Conservation (phyloP, 2,329 filamentous ascomycete species). For the Fusarium bactridioides region DNA sequence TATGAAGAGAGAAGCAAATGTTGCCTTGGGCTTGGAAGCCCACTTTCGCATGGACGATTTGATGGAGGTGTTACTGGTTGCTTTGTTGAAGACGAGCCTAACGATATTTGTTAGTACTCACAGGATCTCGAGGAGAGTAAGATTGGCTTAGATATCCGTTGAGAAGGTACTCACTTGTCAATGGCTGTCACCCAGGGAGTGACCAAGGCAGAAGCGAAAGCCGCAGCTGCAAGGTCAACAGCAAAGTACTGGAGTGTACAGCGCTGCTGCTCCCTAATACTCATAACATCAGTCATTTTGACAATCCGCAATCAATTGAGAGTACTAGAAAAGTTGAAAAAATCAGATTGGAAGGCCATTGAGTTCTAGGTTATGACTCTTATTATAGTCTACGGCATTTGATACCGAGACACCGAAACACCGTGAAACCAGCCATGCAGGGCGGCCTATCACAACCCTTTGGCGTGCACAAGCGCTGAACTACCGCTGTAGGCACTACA, state of each 20-base stretch:
- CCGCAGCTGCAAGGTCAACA: constrained; percentile 33
- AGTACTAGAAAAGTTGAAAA: not conserved
- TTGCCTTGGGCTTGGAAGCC: constrained; percentile 32
- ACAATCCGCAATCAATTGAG: not conserved
- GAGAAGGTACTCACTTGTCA: constrained; percentile 30
- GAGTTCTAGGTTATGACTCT: constrained; percentile 4
- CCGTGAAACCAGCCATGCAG: constrained; percentile 3
- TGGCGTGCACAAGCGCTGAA: not conserved
- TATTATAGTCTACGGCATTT: not conserved
- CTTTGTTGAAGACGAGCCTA: constrained; percentile 38
- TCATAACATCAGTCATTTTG: constrained; percentile 39
- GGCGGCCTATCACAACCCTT: not conserved
- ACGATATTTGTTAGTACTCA: not conserved
- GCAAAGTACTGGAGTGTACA: constrained; percentile 39
- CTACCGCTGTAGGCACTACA: not conserved
- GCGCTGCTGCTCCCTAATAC: constrained; percentile 31
- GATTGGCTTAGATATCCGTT: accelerated
- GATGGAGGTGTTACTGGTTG: constrained; percentile 31
- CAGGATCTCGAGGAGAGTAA: accelerated
- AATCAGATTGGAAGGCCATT: not conserved
- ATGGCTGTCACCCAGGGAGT: constrained; percentile 41
- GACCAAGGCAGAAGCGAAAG: constrained; percentile 37
- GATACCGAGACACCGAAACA: constrained; percentile 9
- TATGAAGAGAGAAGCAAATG: constrained; percentile 33
- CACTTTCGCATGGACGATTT: constrained; percentile 35